Evolutionary conservation across 192 early-diverging fungal species (phyloP).

Genomic region (Chytriomyces confervae): DNA sequence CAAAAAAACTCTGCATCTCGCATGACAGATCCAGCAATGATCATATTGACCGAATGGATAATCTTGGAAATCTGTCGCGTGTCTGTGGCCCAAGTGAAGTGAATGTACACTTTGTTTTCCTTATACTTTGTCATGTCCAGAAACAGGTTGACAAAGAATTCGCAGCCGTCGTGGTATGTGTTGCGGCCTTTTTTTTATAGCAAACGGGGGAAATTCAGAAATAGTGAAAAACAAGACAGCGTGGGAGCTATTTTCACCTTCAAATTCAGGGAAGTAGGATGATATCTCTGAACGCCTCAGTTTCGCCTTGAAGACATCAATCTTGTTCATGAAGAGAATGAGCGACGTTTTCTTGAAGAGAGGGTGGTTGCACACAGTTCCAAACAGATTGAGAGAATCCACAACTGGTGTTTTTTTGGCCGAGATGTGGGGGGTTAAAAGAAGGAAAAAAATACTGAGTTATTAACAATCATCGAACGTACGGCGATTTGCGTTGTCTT

Average conservation of each 20-base stretch:
- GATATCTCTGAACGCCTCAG: conserved; percentile 40
- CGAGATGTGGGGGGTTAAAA: too few species aligned
- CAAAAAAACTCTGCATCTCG: too few species aligned
- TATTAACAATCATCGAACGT: conserved; percentile 60
- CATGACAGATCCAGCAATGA: conserved; percentile 2
- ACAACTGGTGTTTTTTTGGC: conserved; percentile 29
- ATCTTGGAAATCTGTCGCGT: conserved; percentile 58
- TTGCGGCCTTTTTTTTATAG: conserved; percentile 41
- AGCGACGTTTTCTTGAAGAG: conserved; percentile 49
- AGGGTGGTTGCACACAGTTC: conserved; percentile 49
- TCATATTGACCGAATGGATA: conserved; percentile 19
- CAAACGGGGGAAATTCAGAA: background rate
- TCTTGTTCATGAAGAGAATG: conserved; percentile 59
- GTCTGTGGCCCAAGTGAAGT: conserved; percentile 66
- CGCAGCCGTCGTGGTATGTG: conserved; percentile 50
- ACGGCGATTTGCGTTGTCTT: too few species aligned
- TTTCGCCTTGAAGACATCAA: conserved; percentile 54
- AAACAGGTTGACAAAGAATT: conserved; percentile 52
- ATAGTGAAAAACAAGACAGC: background rate
- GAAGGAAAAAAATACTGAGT: conserved; percentile 41
- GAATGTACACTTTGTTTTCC: conserved; percentile 57
- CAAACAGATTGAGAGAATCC: conserved; percentile 52
- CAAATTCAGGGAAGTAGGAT: conserved; percentile 48
- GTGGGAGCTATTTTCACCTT: conserved; percentile 28
- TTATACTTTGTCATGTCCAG: conserved; percentile 42